phyloP scores from a whole-genome alignment of 257 asterid species.

The Paraleonurus japonicus region DNA sequence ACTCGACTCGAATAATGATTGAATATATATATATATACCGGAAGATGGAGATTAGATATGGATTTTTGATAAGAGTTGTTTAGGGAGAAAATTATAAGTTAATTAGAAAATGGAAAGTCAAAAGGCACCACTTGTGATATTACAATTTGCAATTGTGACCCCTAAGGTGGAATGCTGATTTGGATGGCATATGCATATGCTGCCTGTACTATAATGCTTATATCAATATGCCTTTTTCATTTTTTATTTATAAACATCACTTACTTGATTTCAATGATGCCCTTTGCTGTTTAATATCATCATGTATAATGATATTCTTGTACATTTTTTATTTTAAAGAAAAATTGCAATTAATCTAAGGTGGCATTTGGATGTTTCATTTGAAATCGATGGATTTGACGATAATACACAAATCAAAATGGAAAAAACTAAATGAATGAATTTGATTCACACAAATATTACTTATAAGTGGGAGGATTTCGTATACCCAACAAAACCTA shows the following conservation, averaged over 20 bases:
- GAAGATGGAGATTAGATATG: not conserved
- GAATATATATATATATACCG: too few relatives aligned
- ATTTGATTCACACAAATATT: too few relatives aligned
- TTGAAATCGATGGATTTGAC: too few relatives aligned
- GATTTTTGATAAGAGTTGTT: not conserved
- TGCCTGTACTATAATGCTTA: not conserved
- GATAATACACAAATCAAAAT: too few relatives aligned
- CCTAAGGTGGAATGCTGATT: slow-evolving; percentile 36
- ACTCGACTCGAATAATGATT: too few relatives aligned
- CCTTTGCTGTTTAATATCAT: slow-evolving; percentile 1
- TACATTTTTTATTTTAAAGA: not conserved
- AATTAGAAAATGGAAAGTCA: slow-evolving; percentile 36
- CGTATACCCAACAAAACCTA: too few relatives aligned
- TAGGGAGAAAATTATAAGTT: not conserved
- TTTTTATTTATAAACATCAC: not conserved
- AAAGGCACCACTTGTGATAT: slow-evolving; percentile 41
- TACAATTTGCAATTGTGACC: slow-evolving; percentile 20
- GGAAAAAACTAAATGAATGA: too few relatives aligned
- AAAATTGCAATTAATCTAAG: not conserved
- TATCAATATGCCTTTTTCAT: slow-evolving; percentile 21
- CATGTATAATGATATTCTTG: not conserved
- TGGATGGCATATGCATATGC: slow-evolving; percentile 38
- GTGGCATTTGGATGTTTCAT: too few relatives aligned
- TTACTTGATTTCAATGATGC: slow-evolving; percentile 1
- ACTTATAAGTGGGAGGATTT: too few relatives aligned